Base-by-base conservation (phyloP, 2,329 filamentous ascomycete genomes). In the Fonsecaea erecta region DNA sequence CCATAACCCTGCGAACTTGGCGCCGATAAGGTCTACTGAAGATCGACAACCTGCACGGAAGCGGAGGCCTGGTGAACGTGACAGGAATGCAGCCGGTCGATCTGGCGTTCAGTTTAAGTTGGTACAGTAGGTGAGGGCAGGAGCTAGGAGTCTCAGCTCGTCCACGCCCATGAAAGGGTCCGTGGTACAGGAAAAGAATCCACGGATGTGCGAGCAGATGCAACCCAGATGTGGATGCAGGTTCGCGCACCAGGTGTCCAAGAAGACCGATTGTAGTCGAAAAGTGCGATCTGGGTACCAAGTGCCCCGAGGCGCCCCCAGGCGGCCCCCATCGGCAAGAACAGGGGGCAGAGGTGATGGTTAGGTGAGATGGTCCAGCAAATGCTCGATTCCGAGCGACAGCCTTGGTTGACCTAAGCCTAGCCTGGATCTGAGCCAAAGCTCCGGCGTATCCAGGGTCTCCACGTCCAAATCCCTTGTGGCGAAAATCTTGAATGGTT, bases 21-120 rank as follows among this genome's bases (percentile, higher is more conserved):
- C 58, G 14, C 58, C 51, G 48, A 54, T 61, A 53, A 61, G 51
- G 35, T 61, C 37, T 24, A 40, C 28, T 34, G 48, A 32, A 24
- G 58, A 54, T 54, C 24, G 35, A 32, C 34, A 30, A 24, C 43
- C 43, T 40, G 57, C 57, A 60, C 43, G 9, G 11, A 60, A 51
- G 43, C 32, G 14, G 28, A 46, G 57, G 21, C 11, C 11, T 52
- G 46, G n/a, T 51, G 12, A 35, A n/a, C 34, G 16, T 60, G 54
- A 54, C 35, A 57, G 59, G 64, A 60, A 60, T 54, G 32, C 52
- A 63, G 55, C 37, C 64, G 55, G 64, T 57, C 51, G 64, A 66
- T 66, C 64, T 66, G 55, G 64, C 54, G 62, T 52, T 51, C 18
- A 18, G 21, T 40, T 35, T n/a, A 21, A 52, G 32, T 40, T 35